A percentile compares a stretch with the other conserved stretches of the same genome.
Evolutionary conservation across 768 basidiomycete genomes (phyloP).

Genomic region (Podaxis mareebaensis): DNA sequence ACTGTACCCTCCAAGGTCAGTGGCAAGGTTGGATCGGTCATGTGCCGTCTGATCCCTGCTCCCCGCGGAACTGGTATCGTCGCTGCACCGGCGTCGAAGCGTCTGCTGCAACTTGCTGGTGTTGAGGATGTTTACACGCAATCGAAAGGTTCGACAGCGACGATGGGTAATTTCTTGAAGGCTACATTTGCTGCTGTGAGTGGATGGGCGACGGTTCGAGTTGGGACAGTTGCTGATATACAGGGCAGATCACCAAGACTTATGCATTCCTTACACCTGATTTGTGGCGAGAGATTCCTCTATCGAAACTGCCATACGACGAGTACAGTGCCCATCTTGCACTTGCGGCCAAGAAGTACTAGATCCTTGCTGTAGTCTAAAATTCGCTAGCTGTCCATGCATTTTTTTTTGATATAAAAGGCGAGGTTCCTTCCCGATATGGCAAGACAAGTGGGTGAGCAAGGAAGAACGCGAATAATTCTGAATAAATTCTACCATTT

Average conservation of each 20-base stretch:
- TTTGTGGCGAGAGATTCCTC: constrained; percentile 93
- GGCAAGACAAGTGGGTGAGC: constrained; percentile 1
- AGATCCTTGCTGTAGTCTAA: constrained; percentile 21
- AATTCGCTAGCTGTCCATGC: constrained; percentile 15
- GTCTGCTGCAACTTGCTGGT: constrained; percentile 96
- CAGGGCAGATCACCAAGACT: constrained; percentile 86
- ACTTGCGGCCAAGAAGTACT: constrained; percentile 77
- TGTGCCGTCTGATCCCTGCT: constrained; percentile 98
- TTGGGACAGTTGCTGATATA: not conserved
- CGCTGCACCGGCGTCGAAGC: constrained; percentile 96
- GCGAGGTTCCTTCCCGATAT: constrained; percentile 17
- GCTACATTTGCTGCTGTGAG: constrained; percentile 91
- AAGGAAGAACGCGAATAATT: not conserved
- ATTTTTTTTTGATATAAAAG: constrained; percentile 16
- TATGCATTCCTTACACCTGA: constrained; percentile 98
- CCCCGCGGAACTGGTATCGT: constrained; percentile 99
- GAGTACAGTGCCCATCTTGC: constrained; percentile 94
- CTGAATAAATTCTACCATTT: not conserved
- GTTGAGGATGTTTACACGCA: constrained; percentile 98
- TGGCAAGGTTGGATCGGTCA: constrained; percentile 98
- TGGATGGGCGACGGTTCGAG: constrained; percentile 15
- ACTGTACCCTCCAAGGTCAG: constrained; percentile 98
- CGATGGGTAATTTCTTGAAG: constrained; percentile 99
- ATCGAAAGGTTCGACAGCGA: constrained; percentile 97
- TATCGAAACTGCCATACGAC: constrained; percentile 90